These are phyloP conservation scores for Leccinum variicolor DNA, from an alignment of 768 basidiomycete species.

Conservation along the genomic window DNA sequence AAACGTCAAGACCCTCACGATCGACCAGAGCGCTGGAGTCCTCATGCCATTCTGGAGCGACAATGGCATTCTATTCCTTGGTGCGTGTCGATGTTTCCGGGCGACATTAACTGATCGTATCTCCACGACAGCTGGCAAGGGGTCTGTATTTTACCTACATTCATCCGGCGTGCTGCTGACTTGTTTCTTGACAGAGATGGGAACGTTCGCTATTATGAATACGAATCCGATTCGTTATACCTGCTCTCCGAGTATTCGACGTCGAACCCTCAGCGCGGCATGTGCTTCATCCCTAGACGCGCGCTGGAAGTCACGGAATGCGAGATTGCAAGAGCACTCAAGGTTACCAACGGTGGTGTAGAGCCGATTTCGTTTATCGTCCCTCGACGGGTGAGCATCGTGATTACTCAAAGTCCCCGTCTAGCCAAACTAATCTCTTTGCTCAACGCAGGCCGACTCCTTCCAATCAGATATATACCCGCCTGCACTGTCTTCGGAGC, in stretches of 20 bases:
- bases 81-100: slow-evolving; percentile 33
- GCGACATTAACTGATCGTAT: slow-evolving; percentile 1
- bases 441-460: slow-evolving; percentile 63
- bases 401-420: neutral
- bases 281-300: slow-evolving; percentile 94
- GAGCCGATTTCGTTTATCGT: slow-evolving; percentile 96
- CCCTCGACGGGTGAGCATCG: slow-evolving; percentile 70
- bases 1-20: slow-evolving; percentile 70
- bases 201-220: slow-evolving; percentile 97
- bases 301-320: slow-evolving; percentile 86
- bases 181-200: slow-evolving; percentile 63
- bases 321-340: slow-evolving; percentile 95
- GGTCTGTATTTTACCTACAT: slow-evolving; percentile 41
- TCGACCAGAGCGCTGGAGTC: slow-evolving; percentile 92
- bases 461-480: slow-evolving; percentile 99
- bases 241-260: slow-evolving; percentile 83
- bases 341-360: slow-evolving; percentile 66
- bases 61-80: slow-evolving; percentile 86
- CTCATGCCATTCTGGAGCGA: slow-evolving; percentile 98
- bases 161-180: neutral
- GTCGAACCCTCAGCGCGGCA: slow-evolving; percentile 90
- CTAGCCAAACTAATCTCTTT: neutral
- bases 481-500: slow-evolving; percentile 78
- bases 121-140: slow-evolving; percentile 69
- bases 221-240: slow-evolving; percentile 80